Percentiles rank a stretch among this genome's conserved stretches.
Conservation (phyloP, 2,329 filamentous ascomycete species). For the Ophiognomonia clavigignenti-juglandacearum region DNA sequence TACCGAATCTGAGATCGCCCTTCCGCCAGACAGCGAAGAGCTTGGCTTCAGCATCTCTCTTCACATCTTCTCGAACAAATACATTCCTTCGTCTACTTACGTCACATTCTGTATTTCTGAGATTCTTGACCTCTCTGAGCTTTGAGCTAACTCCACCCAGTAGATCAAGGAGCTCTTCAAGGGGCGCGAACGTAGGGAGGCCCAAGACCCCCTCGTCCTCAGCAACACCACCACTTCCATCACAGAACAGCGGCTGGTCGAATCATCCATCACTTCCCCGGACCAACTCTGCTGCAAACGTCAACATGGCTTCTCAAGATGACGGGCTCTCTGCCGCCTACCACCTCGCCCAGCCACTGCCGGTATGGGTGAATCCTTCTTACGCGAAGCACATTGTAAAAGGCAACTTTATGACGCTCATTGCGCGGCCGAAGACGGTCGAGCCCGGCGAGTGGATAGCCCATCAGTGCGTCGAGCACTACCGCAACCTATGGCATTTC, state of each 20-base stretch:
- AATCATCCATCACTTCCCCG: not conserved
- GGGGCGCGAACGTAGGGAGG: not conserved
- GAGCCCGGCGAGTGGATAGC: conserved; percentile 85
- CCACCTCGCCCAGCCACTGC: conserved; percentile 35
- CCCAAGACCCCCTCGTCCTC: not conserved
- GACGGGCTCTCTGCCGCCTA: conserved; percentile 25
- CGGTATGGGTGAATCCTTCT: conserved; percentile 61
- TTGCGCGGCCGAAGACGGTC: conserved; percentile 76
- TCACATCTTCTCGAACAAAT: too few relatives aligned
- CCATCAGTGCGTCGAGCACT: conserved; percentile 83
- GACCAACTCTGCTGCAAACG: not conserved
- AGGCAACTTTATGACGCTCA: conserved; percentile 86
- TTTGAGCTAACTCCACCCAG: not conserved
- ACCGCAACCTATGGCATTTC: conserved; percentile 74
- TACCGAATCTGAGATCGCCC: too few relatives aligned
- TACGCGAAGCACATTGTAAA: conserved; percentile 77
- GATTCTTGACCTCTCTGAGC: not conserved
- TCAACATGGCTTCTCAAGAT: conserved; percentile 25
- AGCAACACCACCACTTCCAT: not conserved
- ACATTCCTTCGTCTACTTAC: too few relatives aligned
- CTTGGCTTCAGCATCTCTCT: too few relatives aligned
- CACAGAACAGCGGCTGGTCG: not conserved
- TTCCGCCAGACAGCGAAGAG: too few relatives aligned
- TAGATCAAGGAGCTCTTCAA: not conserved
- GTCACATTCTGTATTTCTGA: not conserved